Base-by-base conservation (phyloP, 78 protist species). In the Dictyostelium citrinum region DNA sequence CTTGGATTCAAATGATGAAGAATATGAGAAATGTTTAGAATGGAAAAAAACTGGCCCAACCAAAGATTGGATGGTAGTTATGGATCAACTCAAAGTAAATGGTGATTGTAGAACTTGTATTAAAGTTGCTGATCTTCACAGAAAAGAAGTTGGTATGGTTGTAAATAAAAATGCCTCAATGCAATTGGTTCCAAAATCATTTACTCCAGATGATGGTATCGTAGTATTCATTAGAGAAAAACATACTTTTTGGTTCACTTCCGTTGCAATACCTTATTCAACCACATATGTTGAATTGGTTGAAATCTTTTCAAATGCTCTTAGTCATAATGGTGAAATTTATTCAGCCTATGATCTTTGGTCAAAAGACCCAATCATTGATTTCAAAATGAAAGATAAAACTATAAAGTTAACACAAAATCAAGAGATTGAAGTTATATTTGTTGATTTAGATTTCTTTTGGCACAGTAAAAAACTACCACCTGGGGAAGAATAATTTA, bases 11-110 rank as follows among this genome's bases (percentile, higher is more conserved):
- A 37, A 90, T n/a, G 95, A 90, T n/a, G 74, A 37, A 5, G 90
- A 79, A 6, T 90, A 90, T 24, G 33, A 81, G 12, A 78, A 88
- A 33, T 68, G 68, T 78, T 67, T 88, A 11, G 41, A 41, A 46
- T 88, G 85, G 84, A 88, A 88, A n/a, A 88, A 31, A 39, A 72
- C 12, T 14, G 91, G 91, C n/a, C 91, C 91, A 0, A 71, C 91
- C 0, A 71, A 49, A 51, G 81, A 70, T 16, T 84, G 91, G 91
- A 84, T 77, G 45, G n/a, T 31, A 0, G 41, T 84, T 24, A 77
- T 84, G 24, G 91, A 84, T 43, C 75, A 45, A 17, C 60, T 80
- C 11, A 45, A 60, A 31, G 51, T 27, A 27, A 60, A 67, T 55
- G 82, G 71, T 17, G 81, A 74, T 31, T 84, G 91, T 51, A 43